phyloP scores from a whole-genome alignment of 306 rosid species.

The Echinosophora koreensis region DNA sequence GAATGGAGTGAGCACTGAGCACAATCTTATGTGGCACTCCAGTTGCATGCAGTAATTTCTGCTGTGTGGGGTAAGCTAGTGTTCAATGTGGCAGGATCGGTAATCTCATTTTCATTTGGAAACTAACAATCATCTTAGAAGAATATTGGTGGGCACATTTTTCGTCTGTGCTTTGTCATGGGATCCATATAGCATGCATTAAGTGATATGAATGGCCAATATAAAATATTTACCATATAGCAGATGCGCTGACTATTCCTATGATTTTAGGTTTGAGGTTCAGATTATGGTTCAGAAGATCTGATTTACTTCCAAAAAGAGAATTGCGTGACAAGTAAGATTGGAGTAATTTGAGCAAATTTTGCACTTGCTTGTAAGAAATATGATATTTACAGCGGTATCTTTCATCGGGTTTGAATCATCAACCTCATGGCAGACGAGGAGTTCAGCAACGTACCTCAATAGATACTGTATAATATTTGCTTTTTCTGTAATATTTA shows the following conservation, averaged over 20 bases:
- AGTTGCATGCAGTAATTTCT: neutral
- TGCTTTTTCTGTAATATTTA: constrained; percentile 44
- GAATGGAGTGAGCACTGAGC: neutral
- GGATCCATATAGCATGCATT: constrained; percentile 27
- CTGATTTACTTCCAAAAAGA: constrained; percentile 82
- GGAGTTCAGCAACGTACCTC: constrained; percentile 42
- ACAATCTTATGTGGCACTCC: neutral
- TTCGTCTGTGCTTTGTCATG: constrained; percentile 23
- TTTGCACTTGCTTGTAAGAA: constrained; percentile 38
- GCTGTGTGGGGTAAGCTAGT: constrained; percentile 4
- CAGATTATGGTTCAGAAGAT: constrained; percentile 78
- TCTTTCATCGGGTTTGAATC: constrained; percentile 35
- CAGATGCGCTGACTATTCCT: constrained; percentile 41
- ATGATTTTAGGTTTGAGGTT: constrained; percentile 69
- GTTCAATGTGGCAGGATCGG: constrained; percentile 29
- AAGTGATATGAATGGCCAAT: neutral
- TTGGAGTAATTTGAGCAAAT: constrained; percentile 31
- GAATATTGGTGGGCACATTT: constrained; percentile 25
- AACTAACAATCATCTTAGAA: constrained; percentile 1
- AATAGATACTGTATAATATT: constrained; percentile 44
- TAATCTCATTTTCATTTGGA: constrained; percentile 38
- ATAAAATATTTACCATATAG: constrained; percentile 6
- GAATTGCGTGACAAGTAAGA: constrained; percentile 76
- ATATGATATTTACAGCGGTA: constrained; percentile 33
- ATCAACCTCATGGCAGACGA: constrained; percentile 41